Evolutionary conservation across 306 rosid species (phyloP).

Genomic region (Alnus glutinosa): DNA sequence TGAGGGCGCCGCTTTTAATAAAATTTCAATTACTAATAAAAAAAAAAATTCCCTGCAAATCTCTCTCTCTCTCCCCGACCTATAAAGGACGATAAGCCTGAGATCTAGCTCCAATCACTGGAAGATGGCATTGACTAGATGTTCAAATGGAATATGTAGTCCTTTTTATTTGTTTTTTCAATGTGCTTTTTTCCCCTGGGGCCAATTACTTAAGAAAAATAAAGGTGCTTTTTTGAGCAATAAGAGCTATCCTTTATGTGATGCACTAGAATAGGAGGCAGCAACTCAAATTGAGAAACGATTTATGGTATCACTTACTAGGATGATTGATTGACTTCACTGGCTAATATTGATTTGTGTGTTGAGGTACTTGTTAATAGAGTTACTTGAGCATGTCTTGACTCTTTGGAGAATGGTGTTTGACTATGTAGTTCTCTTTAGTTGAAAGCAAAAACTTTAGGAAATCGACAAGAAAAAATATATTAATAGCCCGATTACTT

Average conservation of each 20-base stretch:
- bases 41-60: background rate
- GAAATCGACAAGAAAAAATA: background rate
- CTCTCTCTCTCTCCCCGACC: background rate
- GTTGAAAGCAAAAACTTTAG: background rate
- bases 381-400: background rate
- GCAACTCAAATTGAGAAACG: background rate
- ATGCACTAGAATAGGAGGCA: background rate
- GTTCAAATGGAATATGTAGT: background rate
- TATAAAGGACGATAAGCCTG: background rate
- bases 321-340: background rate
- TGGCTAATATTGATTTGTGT: background rate
- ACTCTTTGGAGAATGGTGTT: background rate
- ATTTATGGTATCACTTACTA: background rate
- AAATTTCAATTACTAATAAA: too few species aligned
- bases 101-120: background rate
- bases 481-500: constrained; percentile 16
- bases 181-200: background rate
- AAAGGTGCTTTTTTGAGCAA: background rate
- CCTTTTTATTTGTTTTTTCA: background rate
- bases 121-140: background rate
- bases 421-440: constrained; percentile 2
- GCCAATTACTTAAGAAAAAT: too few species aligned
- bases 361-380: background rate
- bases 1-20: too few species aligned
- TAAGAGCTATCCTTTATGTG: background rate